Evolutionary conservation across 2,329 filamentous ascomycete genomes (phyloP), one percentile per base, ranked within the genome.

Genomic region (Fusarium illudens): DNA sequence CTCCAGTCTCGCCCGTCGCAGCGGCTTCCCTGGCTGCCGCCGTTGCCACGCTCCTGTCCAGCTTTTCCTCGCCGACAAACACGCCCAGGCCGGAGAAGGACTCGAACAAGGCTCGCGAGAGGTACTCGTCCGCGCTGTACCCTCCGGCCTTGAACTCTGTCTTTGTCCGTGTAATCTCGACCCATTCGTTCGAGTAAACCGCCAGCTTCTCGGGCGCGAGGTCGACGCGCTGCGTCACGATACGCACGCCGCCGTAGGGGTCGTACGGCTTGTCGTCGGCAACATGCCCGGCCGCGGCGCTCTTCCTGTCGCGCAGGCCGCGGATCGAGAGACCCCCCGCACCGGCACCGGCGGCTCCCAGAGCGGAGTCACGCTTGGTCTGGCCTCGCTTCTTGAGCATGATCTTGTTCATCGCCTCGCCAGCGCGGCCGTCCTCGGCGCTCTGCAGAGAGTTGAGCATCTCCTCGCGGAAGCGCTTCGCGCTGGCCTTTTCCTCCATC

Each of bases 81-180:
- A 97, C 92, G 1, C 92, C 93, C 63, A 99, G 79, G 0, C 96
- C 96, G 0, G 92, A 89, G 79, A 97, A 98, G 0, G 95, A 94
- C 76, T 97, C 94, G 64, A 93, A 92, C 76, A 99, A 82, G 22
- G 92, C 90, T 22, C 94, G 85, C 8, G 89, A 84, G 73, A 93
- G 92, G 75, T 96, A 98, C 76, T 97, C 94, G 32, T 87, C 83
- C 42, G 95, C 83, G 73, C 90, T 90, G 79, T 96, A 98, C 0
- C 96, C 96, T 30, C 94, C 94, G 15, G 92, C 92, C 53, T 86
- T 82, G 75, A 91, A 89, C 44, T 86, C 84, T 3, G 85, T 80
- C 75, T 94, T 90, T 37, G 87, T 86, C 59, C 89, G 87, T 30
- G 89, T 86, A 22, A 83, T 83, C 44, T 91, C 89, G 55, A 96